Evolutionary conservation across 306 rosid genomes (phyloP).

Genomic region (Gynostemma pentaphyllum): DNA sequence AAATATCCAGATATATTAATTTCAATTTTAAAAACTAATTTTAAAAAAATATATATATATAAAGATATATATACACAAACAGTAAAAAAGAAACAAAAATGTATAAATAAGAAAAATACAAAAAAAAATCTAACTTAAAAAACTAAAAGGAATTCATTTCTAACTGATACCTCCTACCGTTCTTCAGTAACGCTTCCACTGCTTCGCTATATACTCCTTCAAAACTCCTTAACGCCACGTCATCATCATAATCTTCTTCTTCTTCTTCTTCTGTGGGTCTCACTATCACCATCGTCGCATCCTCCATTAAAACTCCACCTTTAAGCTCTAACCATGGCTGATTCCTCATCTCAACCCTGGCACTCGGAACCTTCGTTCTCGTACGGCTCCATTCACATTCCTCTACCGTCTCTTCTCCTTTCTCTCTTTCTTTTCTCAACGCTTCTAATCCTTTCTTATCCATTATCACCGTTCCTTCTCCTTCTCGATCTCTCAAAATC

Average conservation of each 20-base stretch:
- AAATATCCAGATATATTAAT: too few relatives aligned
- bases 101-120: background rate
- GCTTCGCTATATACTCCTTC: conserved; percentile 26
- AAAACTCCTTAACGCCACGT: conserved; percentile 21
- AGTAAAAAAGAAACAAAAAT: background rate
- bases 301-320: conserved; percentile 25
- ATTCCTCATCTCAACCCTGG: conserved; percentile 35
- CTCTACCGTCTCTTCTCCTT: background rate
- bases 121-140: background rate
- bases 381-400: conserved; percentile 10
- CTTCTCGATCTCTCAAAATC: conserved; percentile 25
- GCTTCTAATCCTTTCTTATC: conserved; percentile 19
- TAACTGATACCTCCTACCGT: conserved; percentile 21
- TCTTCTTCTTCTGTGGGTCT: conserved; percentile 21
- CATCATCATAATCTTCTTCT: conserved; percentile 20
- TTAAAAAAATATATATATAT: too few relatives aligned
- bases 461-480: conserved; percentile 37
- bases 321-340: conserved; percentile 18
- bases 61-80: background rate
- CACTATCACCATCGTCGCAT: conserved; percentile 34
- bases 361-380: conserved; percentile 32
- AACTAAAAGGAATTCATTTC: conserved; percentile 36
- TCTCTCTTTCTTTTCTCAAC: conserved; percentile 1
- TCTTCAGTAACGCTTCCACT: conserved; percentile 17
- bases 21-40: too few relatives aligned